Conservation (phyloP, 1,284 basidiomycete genomes). For the Leucoagaricus sp. region DNA sequence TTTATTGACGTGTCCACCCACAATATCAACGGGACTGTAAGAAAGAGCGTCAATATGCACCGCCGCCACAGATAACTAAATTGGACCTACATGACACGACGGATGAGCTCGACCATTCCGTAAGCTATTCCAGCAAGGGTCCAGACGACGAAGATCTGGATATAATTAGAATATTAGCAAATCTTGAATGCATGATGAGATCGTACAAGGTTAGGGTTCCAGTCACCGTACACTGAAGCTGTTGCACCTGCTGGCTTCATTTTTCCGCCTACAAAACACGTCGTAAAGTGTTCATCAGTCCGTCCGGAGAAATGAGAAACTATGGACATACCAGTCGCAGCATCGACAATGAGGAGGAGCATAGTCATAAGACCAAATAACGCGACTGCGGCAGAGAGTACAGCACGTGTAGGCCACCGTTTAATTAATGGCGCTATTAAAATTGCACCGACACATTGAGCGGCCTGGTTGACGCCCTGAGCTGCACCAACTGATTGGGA, state of each 20-base stretch:
- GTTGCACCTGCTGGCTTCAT: constrained; percentile 24
- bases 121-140: constrained; percentile 31
- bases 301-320: neutral
- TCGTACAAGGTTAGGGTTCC: constrained; percentile 30
- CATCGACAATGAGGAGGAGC: constrained; percentile 33
- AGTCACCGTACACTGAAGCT: constrained; percentile 25
- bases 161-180: too few species aligned
- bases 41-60: too few species aligned
- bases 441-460: constrained; percentile 36
- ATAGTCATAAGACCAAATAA: constrained; percentile 31
- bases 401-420: constrained; percentile 31
- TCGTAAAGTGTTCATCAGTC: neutral
- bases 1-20: constrained; percentile 31
- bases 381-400: constrained; percentile 27
- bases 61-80: too few species aligned
- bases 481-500: constrained; percentile 27
- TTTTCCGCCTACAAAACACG: constrained; percentile 22
- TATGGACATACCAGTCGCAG: constrained; percentile 27
- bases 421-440: constrained; percentile 33
- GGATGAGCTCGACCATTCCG: constrained; percentile 36
- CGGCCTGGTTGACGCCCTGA: constrained; percentile 33
- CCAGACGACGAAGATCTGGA: constrained; percentile 34
- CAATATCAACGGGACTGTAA: constrained; percentile 32
- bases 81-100: constrained; percentile 36
- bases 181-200: too few species aligned